Conservation (phyloP, 1,284 basidiomycete species). For the Ganoderma boninense region DNA sequence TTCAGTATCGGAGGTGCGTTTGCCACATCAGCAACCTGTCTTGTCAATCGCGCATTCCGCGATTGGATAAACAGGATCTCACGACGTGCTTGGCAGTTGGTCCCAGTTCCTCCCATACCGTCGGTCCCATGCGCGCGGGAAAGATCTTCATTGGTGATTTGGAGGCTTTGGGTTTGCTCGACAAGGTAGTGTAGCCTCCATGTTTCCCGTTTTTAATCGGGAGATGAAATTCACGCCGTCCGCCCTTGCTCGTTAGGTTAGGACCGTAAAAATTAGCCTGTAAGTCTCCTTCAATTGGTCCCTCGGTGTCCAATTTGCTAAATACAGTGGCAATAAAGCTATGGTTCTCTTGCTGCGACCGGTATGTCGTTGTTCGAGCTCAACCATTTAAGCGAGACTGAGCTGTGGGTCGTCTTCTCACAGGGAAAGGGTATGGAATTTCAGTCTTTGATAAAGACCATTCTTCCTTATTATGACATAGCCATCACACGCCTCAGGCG, state of each 20-base stretch:
- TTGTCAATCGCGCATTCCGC: not conserved
- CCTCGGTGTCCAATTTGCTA: not conserved
- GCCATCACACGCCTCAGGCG: conserved; percentile 95
- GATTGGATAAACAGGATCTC: not conserved
- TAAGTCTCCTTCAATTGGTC: conserved; percentile 47
- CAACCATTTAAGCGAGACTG: not conserved
- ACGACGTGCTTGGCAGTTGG: conserved; percentile 49
- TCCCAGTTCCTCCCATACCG: conserved; percentile 73
- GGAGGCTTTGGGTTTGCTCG: conserved; percentile 71
- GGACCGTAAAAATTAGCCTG: conserved; percentile 87
- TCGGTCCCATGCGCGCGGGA: conserved; percentile 93
- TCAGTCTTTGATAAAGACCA: not conserved
- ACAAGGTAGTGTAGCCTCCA: conserved; percentile 58
- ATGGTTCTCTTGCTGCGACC: conserved; percentile 82
- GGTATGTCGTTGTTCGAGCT: conserved; percentile 51
- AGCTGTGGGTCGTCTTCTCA: conserved; percentile 28
- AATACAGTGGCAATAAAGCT: conserved; percentile 49
- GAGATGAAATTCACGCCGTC: not conserved
- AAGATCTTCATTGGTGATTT: conserved; percentile 89
- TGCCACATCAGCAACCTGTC: not conserved
- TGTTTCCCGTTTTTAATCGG: not conserved
- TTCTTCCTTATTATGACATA: conserved; percentile 39
- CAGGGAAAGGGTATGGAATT: conserved; percentile 78
- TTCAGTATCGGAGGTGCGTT: conserved; percentile 88
- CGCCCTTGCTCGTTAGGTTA: conserved; percentile 56